These are phyloP conservation scores for Phytophthora citrophthora DNA, from an alignment of 352 stramenopile species.

Conservation along the genomic window DNA sequence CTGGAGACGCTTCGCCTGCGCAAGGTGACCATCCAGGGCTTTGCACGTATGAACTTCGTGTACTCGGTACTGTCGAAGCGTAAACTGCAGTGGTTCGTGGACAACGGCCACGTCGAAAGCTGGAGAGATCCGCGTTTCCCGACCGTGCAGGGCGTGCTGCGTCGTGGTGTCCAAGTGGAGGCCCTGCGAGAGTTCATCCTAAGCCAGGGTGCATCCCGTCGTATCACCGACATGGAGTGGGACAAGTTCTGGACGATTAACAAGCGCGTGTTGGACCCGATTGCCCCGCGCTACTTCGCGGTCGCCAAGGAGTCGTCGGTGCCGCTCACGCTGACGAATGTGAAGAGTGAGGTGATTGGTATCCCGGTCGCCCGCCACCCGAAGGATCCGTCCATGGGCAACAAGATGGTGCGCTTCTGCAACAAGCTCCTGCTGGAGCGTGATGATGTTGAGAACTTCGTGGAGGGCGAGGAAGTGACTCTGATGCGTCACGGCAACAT, in stretches of 20 bases:
- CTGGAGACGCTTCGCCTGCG: constrained; percentile 86
- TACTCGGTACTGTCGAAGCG: constrained; percentile 99
- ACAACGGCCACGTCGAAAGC: constrained; percentile 95
- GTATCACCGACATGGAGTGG: constrained; percentile 99
- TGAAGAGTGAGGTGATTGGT: constrained; percentile 62
- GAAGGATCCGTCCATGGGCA: constrained; percentile 80
- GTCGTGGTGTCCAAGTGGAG: constrained; percentile 95
- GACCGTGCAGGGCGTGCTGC: constrained; percentile 97
- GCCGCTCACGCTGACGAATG: constrained; percentile 88
- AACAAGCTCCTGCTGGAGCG: constrained; percentile 94
- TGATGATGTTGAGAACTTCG: constrained; percentile 94
- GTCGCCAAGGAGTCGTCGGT: constrained; percentile 92
- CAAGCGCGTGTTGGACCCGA: constrained; percentile 98
- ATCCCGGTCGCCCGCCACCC: constrained; percentile 77
- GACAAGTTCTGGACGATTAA: constrained; percentile 99
- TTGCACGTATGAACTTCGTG: constrained; percentile 99
- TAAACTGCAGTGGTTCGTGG: constrained; percentile 99
- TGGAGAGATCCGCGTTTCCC: constrained; percentile 99
- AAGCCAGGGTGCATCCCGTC: constrained; percentile 95
- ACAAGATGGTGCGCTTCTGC: constrained; percentile 90
- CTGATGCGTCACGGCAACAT: constrained; percentile 97
- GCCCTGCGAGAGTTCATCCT: constrained; percentile 98
- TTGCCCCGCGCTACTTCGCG: constrained; percentile 96
- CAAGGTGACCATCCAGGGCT: constrained; percentile 93
- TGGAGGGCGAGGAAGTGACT: constrained; percentile 96